These are phyloP conservation scores for Dactylellina drechsleri DNA, from an alignment of 2,329 filamentous ascomycete species.

Conservation along the genomic window DNA sequence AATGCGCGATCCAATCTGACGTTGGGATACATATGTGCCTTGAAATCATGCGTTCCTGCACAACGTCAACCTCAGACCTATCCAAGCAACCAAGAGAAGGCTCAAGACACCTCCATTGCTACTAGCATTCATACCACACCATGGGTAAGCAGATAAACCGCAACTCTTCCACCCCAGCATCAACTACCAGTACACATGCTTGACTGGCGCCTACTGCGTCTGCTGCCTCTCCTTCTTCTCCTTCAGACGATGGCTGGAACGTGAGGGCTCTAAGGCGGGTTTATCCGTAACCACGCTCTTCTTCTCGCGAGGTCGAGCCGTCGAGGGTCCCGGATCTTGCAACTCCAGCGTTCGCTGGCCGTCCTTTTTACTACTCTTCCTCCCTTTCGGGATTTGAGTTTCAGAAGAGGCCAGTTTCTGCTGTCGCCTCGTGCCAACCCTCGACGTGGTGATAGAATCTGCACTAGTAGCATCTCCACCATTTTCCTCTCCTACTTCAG, in stretches of 20 bases:
- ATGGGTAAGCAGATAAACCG: neutral
- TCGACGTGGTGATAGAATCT: constrained; percentile 17
- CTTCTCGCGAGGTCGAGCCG: neutral
- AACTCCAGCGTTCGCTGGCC: constrained; percentile 3
- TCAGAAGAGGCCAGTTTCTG: neutral
- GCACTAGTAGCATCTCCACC: constrained; percentile 8
- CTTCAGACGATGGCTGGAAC: constrained; percentile 26
- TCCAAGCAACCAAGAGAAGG: constrained; percentile 9
- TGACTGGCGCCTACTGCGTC: neutral
- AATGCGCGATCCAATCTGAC: constrained; percentile 8
- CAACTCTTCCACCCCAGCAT: neutral
- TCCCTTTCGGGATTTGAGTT: constrained; percentile 6
- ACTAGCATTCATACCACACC: constrained; percentile 6
- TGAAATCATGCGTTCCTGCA: constrained; percentile 5
- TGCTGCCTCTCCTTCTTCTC: constrained; percentile 11
- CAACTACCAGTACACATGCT: neutral
- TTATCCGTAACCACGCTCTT: constrained; percentile 7
- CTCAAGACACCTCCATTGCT: constrained; percentile 18
- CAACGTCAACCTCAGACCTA: constrained; percentile 26
- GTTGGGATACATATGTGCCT: constrained; percentile 31
- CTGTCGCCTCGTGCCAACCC: constrained; percentile 3
- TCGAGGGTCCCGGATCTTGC: constrained; percentile 4
- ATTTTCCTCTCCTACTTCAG: neutral
- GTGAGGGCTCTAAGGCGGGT: constrained; percentile 14
- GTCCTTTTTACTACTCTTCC: neutral